Base-by-base conservation (phyloP, 2,329 filamentous ascomycete species). In the Teratosphaeria pseudoeucalypti region DNA sequence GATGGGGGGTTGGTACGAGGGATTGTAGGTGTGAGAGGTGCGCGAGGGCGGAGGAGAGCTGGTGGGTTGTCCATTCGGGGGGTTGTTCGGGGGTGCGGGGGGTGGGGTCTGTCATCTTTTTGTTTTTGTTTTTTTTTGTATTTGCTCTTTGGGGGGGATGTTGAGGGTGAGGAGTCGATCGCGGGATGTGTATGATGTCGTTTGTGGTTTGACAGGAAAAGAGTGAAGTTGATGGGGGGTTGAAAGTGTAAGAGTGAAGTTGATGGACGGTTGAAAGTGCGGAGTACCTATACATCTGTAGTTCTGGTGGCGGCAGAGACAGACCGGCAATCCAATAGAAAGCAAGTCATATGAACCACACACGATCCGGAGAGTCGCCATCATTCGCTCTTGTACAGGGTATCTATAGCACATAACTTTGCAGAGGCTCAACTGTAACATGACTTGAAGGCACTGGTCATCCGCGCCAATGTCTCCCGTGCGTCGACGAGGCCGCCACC, bases 21-120 rank as follows among this genome's bases (percentile, higher is more conserved):
- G 73, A 68, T 63, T 78, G 75, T 3, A 80, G 69, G 49, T 69
- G 66, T 63, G 78, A 75, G 23, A 80, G 70, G 54, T 75, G 72
- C 37, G 75, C 75, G 49, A 80, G 75, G 2, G 76, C 76, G 59
- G 71, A 70, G 65, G 70, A 71, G 62, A 65, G 67, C 55, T 68
- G 59, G 47, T 59, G 58, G 5, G 61, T 58, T 39, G 64, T 57
- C 64, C 64, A 68, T 27, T 58, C 57, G 27, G 26, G 34, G 29
- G 58, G 57, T 34, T 59, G 26, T 23, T 55, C n/a, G 6, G 19
- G 53, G 53, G 34, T 19, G 3, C 26, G 2, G 27, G 23, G 6
- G 53, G 19, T 7, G 10, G 19, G 12, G 53, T 19, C 16, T 37
- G 19, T 9, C 27, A 55, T 55, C n/a, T 5, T 16, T 55, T 29